Percentiles rank a stretch among this genome's conserved stretches.
These are phyloP conservation scores for Colletotrichum karsti DNA, from an alignment of 2,329 filamentous ascomycete species.

Conservation along the genomic window DNA sequence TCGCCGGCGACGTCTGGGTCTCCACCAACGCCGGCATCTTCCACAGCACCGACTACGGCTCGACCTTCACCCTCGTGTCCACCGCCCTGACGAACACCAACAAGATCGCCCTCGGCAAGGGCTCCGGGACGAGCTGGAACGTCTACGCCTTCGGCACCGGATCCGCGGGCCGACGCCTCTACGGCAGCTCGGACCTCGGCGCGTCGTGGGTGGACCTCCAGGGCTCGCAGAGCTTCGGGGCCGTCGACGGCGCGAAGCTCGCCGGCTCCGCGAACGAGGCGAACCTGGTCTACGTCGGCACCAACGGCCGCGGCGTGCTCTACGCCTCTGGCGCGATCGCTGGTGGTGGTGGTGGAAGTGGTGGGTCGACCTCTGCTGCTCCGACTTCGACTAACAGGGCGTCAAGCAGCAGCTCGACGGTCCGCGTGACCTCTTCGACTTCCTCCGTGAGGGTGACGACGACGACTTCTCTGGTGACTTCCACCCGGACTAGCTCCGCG, in stretches of 20 bases:
- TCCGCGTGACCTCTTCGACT: not conserved
- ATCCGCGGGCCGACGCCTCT: slow-evolving; percentile 50
- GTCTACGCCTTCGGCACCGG: slow-evolving; percentile 58
- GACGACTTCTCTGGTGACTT: slow-evolving; percentile 2
- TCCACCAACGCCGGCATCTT: slow-evolving; percentile 64
- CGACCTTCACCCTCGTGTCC: slow-evolving; percentile 52
- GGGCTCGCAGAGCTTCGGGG: slow-evolving; percentile 55
- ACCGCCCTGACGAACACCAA: slow-evolving; percentile 47
- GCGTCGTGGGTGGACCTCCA: slow-evolving; percentile 57
- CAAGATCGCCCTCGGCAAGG: slow-evolving; percentile 53
- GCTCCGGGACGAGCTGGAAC: slow-evolving; percentile 50
- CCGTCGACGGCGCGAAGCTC: slow-evolving; percentile 48
- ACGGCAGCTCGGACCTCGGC: slow-evolving; percentile 53
- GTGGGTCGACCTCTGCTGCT: not conserved
- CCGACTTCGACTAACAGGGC: not conserved
- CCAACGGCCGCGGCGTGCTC: slow-evolving; percentile 58
- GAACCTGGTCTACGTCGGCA: slow-evolving; percentile 57
- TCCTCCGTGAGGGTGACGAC: not conserved
- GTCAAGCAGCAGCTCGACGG: slow-evolving; percentile 7
- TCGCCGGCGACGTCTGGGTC: slow-evolving; percentile 69
- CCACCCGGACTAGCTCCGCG: slow-evolving; percentile 16
- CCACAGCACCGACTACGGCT: slow-evolving; percentile 60
- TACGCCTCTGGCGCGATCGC: slow-evolving; percentile 32
- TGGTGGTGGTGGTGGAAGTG: no score
- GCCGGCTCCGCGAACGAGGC: slow-evolving; percentile 55